Conservation (phyloP, 2,329 filamentous ascomycete genomes). For the Ophiostoma australiae region DNA sequence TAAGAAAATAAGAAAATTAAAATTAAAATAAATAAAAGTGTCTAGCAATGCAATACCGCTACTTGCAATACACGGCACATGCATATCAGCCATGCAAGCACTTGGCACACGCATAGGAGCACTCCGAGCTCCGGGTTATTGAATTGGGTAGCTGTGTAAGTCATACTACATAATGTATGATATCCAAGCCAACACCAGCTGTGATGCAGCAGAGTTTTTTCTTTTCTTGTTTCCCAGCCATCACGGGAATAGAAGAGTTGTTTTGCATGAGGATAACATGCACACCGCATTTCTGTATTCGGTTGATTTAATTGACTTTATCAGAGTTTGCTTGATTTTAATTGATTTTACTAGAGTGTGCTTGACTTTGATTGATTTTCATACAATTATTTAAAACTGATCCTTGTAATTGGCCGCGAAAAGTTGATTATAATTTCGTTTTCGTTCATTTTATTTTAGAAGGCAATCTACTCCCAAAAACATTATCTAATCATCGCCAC, state of each 20-base stretch:
- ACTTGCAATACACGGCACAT: neutral
- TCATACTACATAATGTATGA: neutral
- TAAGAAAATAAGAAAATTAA: too few species aligned
- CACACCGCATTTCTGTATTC: neutral
- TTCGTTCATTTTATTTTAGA: too few species aligned
- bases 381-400: too few species aligned
- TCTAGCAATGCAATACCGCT: neutral
- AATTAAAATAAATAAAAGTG: too few species aligned
- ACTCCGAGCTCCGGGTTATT: neutral
- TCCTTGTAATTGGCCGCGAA: too few species aligned
- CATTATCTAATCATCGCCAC: neutral
- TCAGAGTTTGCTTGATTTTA: too few species aligned
- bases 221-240: conserved; percentile 10
- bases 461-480: neutral
- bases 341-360: too few species aligned
- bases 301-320: too few species aligned
- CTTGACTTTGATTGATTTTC: too few species aligned
- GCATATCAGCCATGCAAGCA: neutral
- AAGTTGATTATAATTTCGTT: too few species aligned
- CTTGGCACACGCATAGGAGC: neutral
- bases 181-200: neutral
- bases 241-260: neutral
- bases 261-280: neutral
- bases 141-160: neutral
- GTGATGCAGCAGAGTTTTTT: conserved; percentile 2